Conservation (phyloP, 768 basidiomycete species). For the Kwoniella mangroviensis region DNA sequence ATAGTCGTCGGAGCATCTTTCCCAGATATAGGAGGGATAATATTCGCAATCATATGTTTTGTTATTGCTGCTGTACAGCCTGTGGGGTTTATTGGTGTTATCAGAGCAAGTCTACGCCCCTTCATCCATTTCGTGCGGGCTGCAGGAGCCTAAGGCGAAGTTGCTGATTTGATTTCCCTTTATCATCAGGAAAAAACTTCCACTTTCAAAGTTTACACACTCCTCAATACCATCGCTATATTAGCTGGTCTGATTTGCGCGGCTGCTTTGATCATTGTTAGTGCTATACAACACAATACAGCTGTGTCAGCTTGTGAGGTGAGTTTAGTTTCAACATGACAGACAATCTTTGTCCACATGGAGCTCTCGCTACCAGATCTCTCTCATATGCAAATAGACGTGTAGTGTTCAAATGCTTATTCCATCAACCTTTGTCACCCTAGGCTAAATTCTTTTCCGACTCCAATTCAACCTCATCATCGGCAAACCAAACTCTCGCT, state of each 20-base stretch:
- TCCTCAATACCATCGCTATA: conserved; percentile 41
- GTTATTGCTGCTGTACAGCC: conserved; percentile 75
- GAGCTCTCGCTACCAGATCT: neutral
- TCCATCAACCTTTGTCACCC: neutral
- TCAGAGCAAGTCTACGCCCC: conserved; percentile 63
- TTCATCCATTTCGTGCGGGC: no score
- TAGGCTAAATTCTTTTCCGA: conserved; percentile 49
- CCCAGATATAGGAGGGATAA: conserved; percentile 72
- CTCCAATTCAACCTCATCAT: conserved; percentile 34
- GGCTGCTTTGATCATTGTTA: conserved; percentile 79
- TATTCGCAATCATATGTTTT: conserved; percentile 78
- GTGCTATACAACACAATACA: conserved; percentile 73
- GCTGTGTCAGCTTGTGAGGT: conserved; percentile 72
- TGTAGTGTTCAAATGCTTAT: neutral
- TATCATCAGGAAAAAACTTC: conserved; percentile 52
- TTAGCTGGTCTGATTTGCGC: conserved; percentile 72
- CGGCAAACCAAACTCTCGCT: conserved; percentile 46
- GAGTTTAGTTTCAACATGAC: no score
- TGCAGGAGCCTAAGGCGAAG: no score
- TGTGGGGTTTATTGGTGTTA: conserved; percentile 83
- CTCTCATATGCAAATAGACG: no score
- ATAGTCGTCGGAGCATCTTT: conserved; percentile 85
- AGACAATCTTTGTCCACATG: no score
- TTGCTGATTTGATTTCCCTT: no score
- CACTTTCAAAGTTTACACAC: conserved; percentile 51